A percentile compares a stretch with the other conserved stretches of the same genome.
Evolutionary conservation across 768 basidiomycete genomes (phyloP).

Genomic region (Boletus reticulatus): DNA sequence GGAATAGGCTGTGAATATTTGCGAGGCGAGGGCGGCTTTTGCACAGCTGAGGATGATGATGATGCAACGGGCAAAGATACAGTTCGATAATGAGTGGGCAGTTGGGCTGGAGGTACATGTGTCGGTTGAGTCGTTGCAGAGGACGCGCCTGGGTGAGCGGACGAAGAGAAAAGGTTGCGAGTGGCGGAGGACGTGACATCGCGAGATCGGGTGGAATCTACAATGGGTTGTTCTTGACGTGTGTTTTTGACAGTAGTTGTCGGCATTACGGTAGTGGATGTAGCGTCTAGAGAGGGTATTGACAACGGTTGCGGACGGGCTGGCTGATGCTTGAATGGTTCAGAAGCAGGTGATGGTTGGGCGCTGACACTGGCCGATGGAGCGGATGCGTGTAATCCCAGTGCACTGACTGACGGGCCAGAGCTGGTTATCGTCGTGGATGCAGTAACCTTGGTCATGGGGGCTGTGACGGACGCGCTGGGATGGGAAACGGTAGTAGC

Average conservation of each 20-base stretch:
- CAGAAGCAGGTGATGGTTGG: constrained; percentile 12
- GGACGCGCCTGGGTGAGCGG: constrained; percentile 20
- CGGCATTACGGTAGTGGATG: constrained; percentile 8
- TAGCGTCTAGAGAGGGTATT: constrained; percentile 15
- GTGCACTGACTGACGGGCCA: constrained; percentile 2
- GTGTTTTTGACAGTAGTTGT: constrained; percentile 15
- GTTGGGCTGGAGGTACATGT: constrained; percentile 22
- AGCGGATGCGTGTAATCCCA: constrained; percentile 6
- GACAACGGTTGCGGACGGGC: constrained; percentile 14
- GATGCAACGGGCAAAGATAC: constrained; percentile 34
- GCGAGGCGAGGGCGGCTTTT: constrained; percentile 28
- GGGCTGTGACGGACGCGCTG: background rate
- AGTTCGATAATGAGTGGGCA: constrained; percentile 33
- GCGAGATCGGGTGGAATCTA: constrained; percentile 25
- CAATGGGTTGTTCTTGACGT: constrained; percentile 18
- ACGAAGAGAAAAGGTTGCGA: constrained; percentile 20
- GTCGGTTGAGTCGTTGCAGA: constrained; percentile 20
- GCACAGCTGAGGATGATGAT: constrained; percentile 11
- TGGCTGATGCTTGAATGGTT: constrained; percentile 20
- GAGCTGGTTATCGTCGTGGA: constrained; percentile 2
- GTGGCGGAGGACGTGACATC: constrained; percentile 13
- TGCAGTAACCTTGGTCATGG: constrained; percentile 7
- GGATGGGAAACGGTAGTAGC: background rate
- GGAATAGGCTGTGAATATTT: constrained; percentile 29
- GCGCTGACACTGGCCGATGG: constrained; percentile 1